Evolutionary conservation across 169 alveolate species (phyloP).

Genomic region (Eimeria brunetti): DNA sequence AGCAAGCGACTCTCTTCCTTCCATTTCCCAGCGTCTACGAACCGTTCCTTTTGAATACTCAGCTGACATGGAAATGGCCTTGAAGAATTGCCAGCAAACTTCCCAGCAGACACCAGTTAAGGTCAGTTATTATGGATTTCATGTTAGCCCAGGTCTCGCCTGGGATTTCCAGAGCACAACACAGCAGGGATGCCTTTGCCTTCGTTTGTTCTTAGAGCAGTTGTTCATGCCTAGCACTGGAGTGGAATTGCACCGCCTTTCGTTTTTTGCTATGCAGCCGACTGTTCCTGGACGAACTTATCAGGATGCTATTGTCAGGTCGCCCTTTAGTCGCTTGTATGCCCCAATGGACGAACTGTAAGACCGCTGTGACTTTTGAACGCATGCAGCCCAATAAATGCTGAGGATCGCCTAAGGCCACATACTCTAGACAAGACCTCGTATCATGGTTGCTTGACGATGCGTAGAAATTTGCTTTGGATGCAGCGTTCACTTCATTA

Average conservation of each 20-base stretch:
- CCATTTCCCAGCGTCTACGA: conserved; percentile 60
- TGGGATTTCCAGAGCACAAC: neutral
- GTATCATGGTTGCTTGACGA: neutral
- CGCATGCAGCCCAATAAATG: neutral
- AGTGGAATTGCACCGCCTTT: neutral
- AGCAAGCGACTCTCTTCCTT: conserved; percentile 8
- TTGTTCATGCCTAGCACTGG: neutral
- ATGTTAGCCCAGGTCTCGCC: neutral
- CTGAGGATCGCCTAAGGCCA: neutral
- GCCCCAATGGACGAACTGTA: conserved; percentile 70
- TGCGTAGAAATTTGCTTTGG: neutral
- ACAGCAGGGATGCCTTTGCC: neutral
- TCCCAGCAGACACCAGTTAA: conserved; percentile 26
- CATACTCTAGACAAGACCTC: neutral
- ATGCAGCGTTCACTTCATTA: conserved; percentile 65
- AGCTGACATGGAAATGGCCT: conserved; percentile 46
- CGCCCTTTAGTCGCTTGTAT: conserved; percentile 68
- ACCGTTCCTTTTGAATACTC: conserved; percentile 37
- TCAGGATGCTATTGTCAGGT: conserved; percentile 52
- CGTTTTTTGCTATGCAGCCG: conserved; percentile 21
- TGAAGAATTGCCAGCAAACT: conserved; percentile 27
- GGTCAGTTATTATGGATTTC: neutral
- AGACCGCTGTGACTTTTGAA: neutral
- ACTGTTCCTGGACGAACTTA: conserved; percentile 19
- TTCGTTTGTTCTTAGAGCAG: neutral